Base-by-base conservation (phyloP, 2,329 filamentous ascomycete species). In the Graphiopsis chlorocephala region DNA sequence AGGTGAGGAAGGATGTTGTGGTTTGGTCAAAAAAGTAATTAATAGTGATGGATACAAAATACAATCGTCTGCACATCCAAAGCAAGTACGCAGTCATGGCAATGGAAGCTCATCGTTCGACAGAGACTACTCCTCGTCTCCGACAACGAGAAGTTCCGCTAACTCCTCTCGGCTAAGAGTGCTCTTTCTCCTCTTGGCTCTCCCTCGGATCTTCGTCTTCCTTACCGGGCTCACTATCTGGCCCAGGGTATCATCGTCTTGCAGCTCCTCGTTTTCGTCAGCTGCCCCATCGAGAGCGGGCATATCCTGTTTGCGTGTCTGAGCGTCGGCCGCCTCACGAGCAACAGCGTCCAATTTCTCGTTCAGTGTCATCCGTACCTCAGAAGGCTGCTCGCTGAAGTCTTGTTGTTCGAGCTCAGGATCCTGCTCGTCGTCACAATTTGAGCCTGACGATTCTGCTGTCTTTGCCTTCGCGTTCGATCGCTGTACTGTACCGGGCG, bases 91-190 rank as follows among this genome's bases (percentile, higher is more conserved):
- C 12, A 17, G 28, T 45, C 35, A 23, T 28, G 15, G 31, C 35
- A 31, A 7, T 12, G 20, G 26, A 20, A 35, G 29, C 17, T 33
- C 26, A 28, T 31, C 7, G 31, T 15, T 2, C 25, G 14, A 26
- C 29, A 55, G 11, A 28, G 17, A 12, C 29, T 52, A 65, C 48
- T 65, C 52, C 61, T 68, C 53, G 58, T 57, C 45, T 23, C 35
- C 63, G 47, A 35, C 57, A 42, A 53, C 63, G 23, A 77, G 64
- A 73, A 91, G 74, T 52, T 84, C 86, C 77, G 90, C 85, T 72
- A 93, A 77, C 77, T 94, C 91, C 82, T 89, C 89, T 3, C 89
- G 87, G 71, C 86, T 92, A 33, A 94, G 79, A 23, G 90, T 93
- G 72, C 89, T 92, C 74, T 91, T 84, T 73, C 90, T 83, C 73